Evolutionary conservation across 768 basidiomycete genomes (phyloP).

Genomic region (Hysterangium stoloniferum): DNA sequence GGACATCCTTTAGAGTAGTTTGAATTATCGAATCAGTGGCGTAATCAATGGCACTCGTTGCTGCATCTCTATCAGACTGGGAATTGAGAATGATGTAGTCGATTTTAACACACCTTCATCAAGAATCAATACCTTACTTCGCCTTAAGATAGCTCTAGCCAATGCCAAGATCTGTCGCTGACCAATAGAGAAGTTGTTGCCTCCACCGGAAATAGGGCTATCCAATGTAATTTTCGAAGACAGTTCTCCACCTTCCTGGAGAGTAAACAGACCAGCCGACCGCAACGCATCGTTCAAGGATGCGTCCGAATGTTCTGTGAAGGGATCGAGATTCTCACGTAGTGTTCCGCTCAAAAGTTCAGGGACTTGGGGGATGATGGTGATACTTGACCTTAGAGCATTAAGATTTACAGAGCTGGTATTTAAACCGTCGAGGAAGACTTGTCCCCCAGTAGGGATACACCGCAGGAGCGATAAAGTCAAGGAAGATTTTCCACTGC

Average conservation of each 20-base stretch:
- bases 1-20: constrained; percentile 36
- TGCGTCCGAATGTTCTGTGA: constrained; percentile 13
- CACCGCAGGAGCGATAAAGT: constrained; percentile 31
- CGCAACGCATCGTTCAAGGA: constrained; percentile 13
- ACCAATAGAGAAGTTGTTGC: constrained; percentile 21
- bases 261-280: not conserved
- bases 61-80: constrained; percentile 18
- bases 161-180: constrained; percentile 35
- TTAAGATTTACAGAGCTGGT: constrained; percentile 39
- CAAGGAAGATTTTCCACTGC: constrained; percentile 16
- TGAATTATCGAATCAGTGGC: constrained; percentile 41
- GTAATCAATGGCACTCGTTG: constrained; percentile 47
- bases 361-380: constrained; percentile 44
- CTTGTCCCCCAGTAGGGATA: constrained; percentile 31
- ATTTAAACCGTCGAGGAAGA: constrained; percentile 29
- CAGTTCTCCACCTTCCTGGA: constrained; percentile 25
- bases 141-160: constrained; percentile 26
- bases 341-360: constrained; percentile 26
- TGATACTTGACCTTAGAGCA: constrained; percentile 46
- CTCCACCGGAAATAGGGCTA: constrained; percentile 20
- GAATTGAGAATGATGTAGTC: constrained; percentile 13
- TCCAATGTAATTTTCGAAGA: constrained; percentile 26
- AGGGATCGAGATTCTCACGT: constrained; percentile 23
- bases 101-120: constrained; percentile 34
- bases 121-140: constrained; percentile 22